These are phyloP conservation scores for Candida sojae DNA, from an alignment of 1,139 yeast genomes.

Conservation along the genomic window DNA sequence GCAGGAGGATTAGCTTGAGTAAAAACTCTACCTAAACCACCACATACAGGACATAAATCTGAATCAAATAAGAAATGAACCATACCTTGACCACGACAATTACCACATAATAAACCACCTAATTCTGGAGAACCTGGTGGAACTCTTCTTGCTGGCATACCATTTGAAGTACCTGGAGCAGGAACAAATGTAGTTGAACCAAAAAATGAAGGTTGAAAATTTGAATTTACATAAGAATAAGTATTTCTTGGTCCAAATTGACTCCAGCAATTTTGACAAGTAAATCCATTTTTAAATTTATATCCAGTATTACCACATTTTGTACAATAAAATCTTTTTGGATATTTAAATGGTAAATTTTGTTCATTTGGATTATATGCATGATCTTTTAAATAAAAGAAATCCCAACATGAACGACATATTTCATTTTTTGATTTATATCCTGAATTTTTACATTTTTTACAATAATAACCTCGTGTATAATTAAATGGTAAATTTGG, in stretches of 20 bases:
- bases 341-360: slow-evolving; percentile 51
- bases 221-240: slow-evolving; percentile 6
- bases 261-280: slow-evolving; percentile 76
- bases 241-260: slow-evolving; percentile 52
- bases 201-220: slow-evolving; percentile 14
- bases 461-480: slow-evolving; percentile 38
- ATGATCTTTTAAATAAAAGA: slow-evolving; percentile 26
- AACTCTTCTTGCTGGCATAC: slow-evolving; percentile 36
- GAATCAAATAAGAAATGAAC: slow-evolving; percentile 51
- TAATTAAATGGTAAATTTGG: slow-evolving; percentile 56
- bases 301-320: slow-evolving; percentile 79
- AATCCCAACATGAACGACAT: slow-evolving; percentile 41
- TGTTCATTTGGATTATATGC: slow-evolving; percentile 43
- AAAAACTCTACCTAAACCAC: slow-evolving; percentile 63
- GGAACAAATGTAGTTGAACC: slow-evolving; percentile 19
- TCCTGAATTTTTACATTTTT: slow-evolving; percentile 45
- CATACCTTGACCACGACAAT: slow-evolving; percentile 73
- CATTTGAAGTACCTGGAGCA: slow-evolving; percentile 12
- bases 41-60: slow-evolving; percentile 60
- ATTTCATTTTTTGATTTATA: slow-evolving; percentile 29
- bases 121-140: slow-evolving; percentile 82
- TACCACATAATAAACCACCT: slow-evolving; percentile 79
- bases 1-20: slow-evolving; percentile 2
- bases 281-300: slow-evolving; percentile 60
- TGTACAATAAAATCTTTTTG: slow-evolving; percentile 58